These are phyloP conservation scores for Globisporangium nagaii DNA, from an alignment of 352 stramenopile species.

Conservation along the genomic window DNA sequence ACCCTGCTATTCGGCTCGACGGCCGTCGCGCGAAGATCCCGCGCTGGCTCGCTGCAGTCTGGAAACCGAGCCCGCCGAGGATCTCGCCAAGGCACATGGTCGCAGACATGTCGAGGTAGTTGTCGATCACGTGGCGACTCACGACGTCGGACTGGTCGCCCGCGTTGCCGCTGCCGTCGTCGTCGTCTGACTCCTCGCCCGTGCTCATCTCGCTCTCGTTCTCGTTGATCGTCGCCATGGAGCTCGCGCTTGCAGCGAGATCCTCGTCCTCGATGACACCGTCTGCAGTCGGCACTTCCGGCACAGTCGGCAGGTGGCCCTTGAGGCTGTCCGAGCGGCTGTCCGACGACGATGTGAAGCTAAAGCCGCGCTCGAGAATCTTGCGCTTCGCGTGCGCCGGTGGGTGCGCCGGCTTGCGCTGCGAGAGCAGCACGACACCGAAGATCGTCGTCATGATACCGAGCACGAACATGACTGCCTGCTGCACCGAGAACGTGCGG, in stretches of 20 bases:
- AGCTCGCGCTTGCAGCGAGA: neutral
- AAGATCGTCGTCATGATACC: conserved; percentile 79
- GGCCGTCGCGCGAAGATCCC: conserved; percentile 49
- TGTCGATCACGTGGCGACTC: conserved; percentile 77
- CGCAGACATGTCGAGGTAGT: conserved; percentile 82
- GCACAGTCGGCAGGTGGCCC: conserved; percentile 11
- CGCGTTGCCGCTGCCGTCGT: conserved; percentile 10
- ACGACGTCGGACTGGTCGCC: conserved; percentile 33
- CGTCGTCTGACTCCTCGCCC: conserved; percentile 31
- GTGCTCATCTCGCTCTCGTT: conserved; percentile 33
- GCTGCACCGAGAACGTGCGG: conserved; percentile 59
- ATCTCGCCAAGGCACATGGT: conserved; percentile 70
- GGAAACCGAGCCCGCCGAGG: conserved; percentile 51
- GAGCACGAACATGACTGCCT: conserved; percentile 81
- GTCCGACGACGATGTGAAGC: conserved; percentile 41
- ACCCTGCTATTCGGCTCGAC: conserved; percentile 33
- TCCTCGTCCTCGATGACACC: conserved; percentile 10
- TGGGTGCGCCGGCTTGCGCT: conserved; percentile 45
- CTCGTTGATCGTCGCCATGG: conserved; percentile 30
- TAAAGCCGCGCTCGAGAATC: conserved; percentile 50
- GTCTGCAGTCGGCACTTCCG: conserved; percentile 15
- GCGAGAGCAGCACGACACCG: conserved; percentile 77
- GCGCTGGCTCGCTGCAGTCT: conserved; percentile 32
- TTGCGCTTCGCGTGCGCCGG: conserved; percentile 47
- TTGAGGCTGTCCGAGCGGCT: conserved; percentile 19